These are phyloP conservation scores for Komagataella pseudopastoris DNA, from an alignment of 805 yeast species.

Conservation along the genomic window DNA sequence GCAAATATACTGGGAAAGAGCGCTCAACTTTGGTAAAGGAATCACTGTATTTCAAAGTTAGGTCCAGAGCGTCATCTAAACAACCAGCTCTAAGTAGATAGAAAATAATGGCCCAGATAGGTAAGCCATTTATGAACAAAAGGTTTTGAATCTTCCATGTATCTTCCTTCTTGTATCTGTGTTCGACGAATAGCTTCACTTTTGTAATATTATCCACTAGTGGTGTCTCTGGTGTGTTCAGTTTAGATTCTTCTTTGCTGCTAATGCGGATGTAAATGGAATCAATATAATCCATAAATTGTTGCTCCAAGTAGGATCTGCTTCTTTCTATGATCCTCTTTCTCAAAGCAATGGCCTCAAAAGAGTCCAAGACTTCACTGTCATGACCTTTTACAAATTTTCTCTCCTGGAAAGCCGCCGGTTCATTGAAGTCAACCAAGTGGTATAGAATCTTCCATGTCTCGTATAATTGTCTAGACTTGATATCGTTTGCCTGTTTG, in stretches of 20 bases:
- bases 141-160: slow-evolving; percentile 40
- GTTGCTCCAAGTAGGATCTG: slow-evolving; percentile 51
- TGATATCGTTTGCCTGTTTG: slow-evolving; percentile 35
- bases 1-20: slow-evolving; percentile 68
- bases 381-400: slow-evolving; percentile 18
- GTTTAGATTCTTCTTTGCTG: slow-evolving; percentile 25
- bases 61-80: slow-evolving; percentile 60
- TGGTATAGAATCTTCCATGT: slow-evolving; percentile 55
- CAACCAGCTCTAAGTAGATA: slow-evolving; percentile 80
- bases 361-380: slow-evolving; percentile 10
- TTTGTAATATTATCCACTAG: slow-evolving; percentile 58
- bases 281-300: slow-evolving; percentile 66
- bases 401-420: slow-evolving; percentile 20
- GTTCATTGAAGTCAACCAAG: slow-evolving; percentile 23
- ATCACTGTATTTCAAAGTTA: slow-evolving; percentile 48
- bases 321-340: slow-evolving; percentile 40
- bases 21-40: slow-evolving; percentile 77
- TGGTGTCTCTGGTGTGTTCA: slow-evolving; percentile 15
- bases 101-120: slow-evolving; percentile 90
- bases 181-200: slow-evolving; percentile 45
- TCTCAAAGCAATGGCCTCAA: slow-evolving; percentile 22
- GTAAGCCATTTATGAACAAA: slow-evolving; percentile 64
- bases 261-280: slow-evolving; percentile 29
- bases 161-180: slow-evolving; percentile 20
- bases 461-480: slow-evolving; percentile 60